These are phyloP conservation scores for Termitomyces bulborhizus DNA, from an alignment of 768 basidiomycete genomes.

Conservation along the genomic window DNA sequence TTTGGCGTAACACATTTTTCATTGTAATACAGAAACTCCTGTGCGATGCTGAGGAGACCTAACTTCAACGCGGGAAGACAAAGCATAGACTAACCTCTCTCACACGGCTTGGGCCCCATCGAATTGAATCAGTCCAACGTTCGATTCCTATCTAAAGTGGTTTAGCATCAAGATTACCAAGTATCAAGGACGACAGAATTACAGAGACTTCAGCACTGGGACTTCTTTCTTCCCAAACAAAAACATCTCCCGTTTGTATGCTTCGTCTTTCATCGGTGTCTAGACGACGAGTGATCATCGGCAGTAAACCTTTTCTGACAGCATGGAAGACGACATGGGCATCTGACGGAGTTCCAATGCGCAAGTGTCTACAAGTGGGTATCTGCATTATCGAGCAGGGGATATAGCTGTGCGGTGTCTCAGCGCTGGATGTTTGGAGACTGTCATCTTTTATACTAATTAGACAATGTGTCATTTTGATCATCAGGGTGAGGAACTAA, in stretches of 20 bases:
- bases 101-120: conserved; percentile 77
- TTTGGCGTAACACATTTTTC: conserved; percentile 50
- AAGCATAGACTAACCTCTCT: conserved; percentile 49
- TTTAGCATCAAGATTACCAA: conserved; percentile 9
- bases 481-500: conserved; percentile 19
- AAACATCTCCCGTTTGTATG: conserved; percentile 68
- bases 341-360: conserved; percentile 58
- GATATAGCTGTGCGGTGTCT: not conserved
- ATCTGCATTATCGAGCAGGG: conserved; percentile 40
- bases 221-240: conserved; percentile 80
- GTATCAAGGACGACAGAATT: conserved; percentile 28
- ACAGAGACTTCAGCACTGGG: conserved; percentile 61
- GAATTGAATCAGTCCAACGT: conserved; percentile 75
- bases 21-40: conserved; percentile 78
- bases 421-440: not conserved
- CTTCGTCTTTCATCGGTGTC: conserved; percentile 70
- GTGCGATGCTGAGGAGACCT: conserved; percentile 4
- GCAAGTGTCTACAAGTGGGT: conserved; percentile 62
- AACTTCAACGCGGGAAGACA: not conserved
- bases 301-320: conserved; percentile 49
- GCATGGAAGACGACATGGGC: conserved; percentile 74
- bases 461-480: conserved; percentile 18
- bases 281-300: conserved; percentile 65
- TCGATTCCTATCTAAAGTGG: conserved; percentile 60
- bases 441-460: conserved; percentile 13